These are phyloP conservation scores for Nakazawaea wyomingensis DNA, from an alignment of 805 yeast genomes.

Conservation along the genomic window DNA sequence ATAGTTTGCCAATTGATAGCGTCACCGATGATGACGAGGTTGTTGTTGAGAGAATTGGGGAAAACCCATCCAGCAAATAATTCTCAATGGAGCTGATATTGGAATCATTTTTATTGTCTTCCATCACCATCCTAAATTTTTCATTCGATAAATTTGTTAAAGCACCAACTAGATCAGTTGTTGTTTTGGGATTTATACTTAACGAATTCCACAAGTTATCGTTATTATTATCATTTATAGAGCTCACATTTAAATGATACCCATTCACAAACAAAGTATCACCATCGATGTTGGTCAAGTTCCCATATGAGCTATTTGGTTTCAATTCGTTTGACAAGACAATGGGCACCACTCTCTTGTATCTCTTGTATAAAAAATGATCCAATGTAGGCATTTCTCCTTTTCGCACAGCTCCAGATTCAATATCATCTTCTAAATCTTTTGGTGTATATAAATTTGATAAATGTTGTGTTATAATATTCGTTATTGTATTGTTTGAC, in stretches of 20 bases:
- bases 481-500: constrained; percentile 21
- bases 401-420: constrained; percentile 9
- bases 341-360: constrained; percentile 32
- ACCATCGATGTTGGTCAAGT: constrained; percentile 13
- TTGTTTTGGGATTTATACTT: no score
- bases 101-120: constrained; percentile 35
- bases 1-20: constrained; percentile 35
- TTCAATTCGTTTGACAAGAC: constrained; percentile 25
- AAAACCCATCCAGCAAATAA: constrained; percentile 51
- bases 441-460: constrained; percentile 25
- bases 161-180: neutral
- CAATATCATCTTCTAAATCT: constrained; percentile 20
- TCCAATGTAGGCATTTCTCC: constrained; percentile 31
- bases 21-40: constrained; percentile 16
- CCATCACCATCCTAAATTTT: constrained; percentile 16
- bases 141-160: neutral
- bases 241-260: constrained; percentile 1
- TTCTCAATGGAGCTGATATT: constrained; percentile 30
- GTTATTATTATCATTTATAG: no score
- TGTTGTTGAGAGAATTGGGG: constrained; percentile 54
- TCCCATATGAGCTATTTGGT: constrained; percentile 25
- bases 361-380: constrained; percentile 28
- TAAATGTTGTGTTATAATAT: constrained; percentile 14
- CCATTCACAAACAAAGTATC: constrained; percentile 6
- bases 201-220: no score